Conservation (phyloP, 805 yeast species). For the Ogataea paraovalis region DNA sequence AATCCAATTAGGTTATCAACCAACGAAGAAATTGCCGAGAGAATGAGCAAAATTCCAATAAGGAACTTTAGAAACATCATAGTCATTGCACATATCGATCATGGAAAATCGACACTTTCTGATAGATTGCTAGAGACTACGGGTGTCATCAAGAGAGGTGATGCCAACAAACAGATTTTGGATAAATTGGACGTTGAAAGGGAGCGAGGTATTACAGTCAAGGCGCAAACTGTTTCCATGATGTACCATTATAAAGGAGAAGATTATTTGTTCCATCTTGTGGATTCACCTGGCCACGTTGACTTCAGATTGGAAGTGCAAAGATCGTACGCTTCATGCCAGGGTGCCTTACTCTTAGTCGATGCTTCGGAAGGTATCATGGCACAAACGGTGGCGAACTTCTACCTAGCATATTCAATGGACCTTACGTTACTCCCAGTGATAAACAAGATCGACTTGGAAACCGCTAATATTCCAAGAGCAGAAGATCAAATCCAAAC, state of each 20-base stretch:
- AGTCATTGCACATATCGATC: slow-evolving; percentile 93
- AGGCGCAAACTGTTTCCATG: slow-evolving; percentile 97
- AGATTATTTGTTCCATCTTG: slow-evolving; percentile 83
- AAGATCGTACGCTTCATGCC: slow-evolving; percentile 92
- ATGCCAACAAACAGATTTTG: slow-evolving; percentile 70
- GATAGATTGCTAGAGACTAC: slow-evolving; percentile 86
- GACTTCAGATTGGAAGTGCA: slow-evolving; percentile 94
- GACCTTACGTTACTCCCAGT: slow-evolving; percentile 80
- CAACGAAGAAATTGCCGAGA: slow-evolving; percentile 27
- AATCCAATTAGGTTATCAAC: slow-evolving; percentile 26
- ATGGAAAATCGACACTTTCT: slow-evolving; percentile 80
- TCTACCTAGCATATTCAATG: slow-evolving; percentile 83
- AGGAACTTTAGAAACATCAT: slow-evolving; percentile 85
- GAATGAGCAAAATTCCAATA: slow-evolving; percentile 77
- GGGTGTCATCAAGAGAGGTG: slow-evolving; percentile 76
- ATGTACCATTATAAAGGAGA: slow-evolving; percentile 61
- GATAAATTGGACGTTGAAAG: slow-evolving; percentile 92
- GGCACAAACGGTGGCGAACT: slow-evolving; percentile 98
- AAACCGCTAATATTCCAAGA: slow-evolving; percentile 75
- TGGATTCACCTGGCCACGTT: slow-evolving; percentile 98
- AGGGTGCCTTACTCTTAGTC: slow-evolving; percentile 84
- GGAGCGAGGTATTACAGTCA: slow-evolving; percentile 94
- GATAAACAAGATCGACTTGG: slow-evolving; percentile 87
- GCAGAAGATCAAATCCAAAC: slow-evolving; percentile 82
- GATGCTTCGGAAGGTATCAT: slow-evolving; percentile 97